Evolutionary conservation across 305 asterid species (phyloP), one percentile per base, ranked within the genome.

Genomic region (Fraxinus angustifolia): DNA sequence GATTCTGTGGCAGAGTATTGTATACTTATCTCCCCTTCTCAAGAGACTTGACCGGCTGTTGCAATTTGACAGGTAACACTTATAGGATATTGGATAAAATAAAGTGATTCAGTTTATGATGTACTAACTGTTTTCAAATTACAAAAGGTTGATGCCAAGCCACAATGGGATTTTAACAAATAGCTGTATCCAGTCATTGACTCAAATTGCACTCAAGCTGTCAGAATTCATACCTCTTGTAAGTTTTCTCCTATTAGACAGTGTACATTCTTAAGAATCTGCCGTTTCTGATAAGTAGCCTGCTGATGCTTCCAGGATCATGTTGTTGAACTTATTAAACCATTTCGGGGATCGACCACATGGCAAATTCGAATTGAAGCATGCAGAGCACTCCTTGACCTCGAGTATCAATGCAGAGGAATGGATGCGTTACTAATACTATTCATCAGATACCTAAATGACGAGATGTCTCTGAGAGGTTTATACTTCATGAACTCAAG

Each of bases 21-120:
- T 78, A 78, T 88, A 82, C 87, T 88, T 96, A 82, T 90, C 98
- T 21, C 89, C 98, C 82, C 97, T 96, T 86, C 93, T 96, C 87
- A 96, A 96, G 96, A 97, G 97, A 81, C 91, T 96, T 36, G 99
- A 96, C 83, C 93, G 98, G 74, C 98, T 94, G 76, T 58, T 96
- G 88, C 99, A 96, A 84, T 96, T 96, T 82, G 98, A 96, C 92
- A 93, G 99, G 99, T 96, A 79, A 76, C 73, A 81, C 30, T 84
- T 68, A 35, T 79, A 79, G 81, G 34, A 72, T 78, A 30, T 84
- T 82, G 38, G 62, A 73, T 73, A 30, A 31, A 58, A 76, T 74
- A 45, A 34, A 50, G 21, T 16, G 56, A 33, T 10, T 62, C 65
- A 45, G 76, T 71, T 36, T 62, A 33, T 80, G 75, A 82, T 74